These are phyloP conservation scores for Cucurbitaria berberidis DNA, from an alignment of 2,329 filamentous ascomycete genomes.

Conservation along the genomic window DNA sequence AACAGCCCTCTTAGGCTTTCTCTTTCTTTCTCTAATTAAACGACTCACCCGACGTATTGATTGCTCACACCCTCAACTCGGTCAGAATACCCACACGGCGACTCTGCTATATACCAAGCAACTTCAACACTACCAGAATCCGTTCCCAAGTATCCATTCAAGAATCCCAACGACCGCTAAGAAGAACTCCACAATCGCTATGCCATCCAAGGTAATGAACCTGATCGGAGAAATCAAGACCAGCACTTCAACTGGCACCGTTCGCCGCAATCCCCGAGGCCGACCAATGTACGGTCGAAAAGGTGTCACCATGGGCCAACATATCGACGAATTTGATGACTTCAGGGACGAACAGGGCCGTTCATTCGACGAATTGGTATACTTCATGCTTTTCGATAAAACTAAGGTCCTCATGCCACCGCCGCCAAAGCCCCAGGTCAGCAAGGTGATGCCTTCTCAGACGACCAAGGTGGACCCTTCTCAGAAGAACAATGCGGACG, in stretches of 20 bases:
- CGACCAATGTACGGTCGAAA: not conserved
- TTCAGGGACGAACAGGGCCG: not conserved
- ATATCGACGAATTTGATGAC: constrained; percentile 1
- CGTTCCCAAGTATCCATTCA: not conserved
- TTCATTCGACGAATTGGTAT: not conserved
- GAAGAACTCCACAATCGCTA: not conserved
- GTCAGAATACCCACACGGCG: too few species aligned
- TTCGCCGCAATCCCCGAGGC: not conserved
- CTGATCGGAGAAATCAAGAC: not conserved
- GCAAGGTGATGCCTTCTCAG: too few species aligned
- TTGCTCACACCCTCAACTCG: too few species aligned
- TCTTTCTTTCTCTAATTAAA: too few species aligned
- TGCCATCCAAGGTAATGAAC: not conserved
- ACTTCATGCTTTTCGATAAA: not conserved
- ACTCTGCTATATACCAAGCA: too few species aligned
- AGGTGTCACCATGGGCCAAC: constrained; percentile 2
- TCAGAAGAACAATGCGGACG: too few species aligned
- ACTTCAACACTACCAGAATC: too few species aligned
- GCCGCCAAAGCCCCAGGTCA: not conserved
- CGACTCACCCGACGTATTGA: too few species aligned
- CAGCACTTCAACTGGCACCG: not conserved
- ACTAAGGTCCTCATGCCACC: not conserved
- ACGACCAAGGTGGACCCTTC: too few species aligned
- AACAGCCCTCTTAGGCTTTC: too few species aligned
- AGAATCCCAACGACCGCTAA: not conserved